These are phyloP conservation scores for Russula vinacea DNA, from an alignment of 768 basidiomycete genomes.

Conservation along the genomic window DNA sequence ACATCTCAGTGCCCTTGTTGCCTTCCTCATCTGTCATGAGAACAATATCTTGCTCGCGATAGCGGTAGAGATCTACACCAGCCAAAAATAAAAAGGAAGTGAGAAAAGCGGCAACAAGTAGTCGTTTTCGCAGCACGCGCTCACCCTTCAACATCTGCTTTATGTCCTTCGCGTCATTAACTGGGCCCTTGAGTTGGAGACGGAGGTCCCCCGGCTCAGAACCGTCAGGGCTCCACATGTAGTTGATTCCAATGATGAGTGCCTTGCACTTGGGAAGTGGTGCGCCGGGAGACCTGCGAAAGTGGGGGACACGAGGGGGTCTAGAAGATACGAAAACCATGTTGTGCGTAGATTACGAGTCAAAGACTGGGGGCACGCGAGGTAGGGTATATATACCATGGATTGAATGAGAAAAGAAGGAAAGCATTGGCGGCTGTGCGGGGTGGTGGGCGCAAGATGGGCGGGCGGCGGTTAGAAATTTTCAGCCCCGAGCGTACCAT, in stretches of 20 bases:
- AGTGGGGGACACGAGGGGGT: neutral
- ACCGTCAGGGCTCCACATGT: neutral
- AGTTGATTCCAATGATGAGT: conserved; percentile 15
- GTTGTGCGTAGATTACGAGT: neutral
- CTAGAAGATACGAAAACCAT: neutral
- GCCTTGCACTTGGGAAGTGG: neutral
- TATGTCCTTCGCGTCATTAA: conserved; percentile 18
- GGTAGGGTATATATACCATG: neutral
- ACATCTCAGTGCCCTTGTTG: neutral
- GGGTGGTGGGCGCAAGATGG: no score
- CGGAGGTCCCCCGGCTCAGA: no score
- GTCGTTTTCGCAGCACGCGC: neutral
- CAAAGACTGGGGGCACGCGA: no score
- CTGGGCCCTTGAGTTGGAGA: conserved; percentile 10
- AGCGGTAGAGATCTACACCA: conserved; percentile 5
- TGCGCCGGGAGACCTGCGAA: neutral
- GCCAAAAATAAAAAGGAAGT: neutral
- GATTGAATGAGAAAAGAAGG: no score
- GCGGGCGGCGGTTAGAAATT: no score
- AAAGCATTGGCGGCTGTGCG: no score
- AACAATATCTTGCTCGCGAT: conserved; percentile 11
- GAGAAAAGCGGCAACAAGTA: neutral
- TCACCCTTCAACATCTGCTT: conserved; percentile 14
- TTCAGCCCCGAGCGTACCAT: no score
- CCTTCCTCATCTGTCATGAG: conserved; percentile 27